Conservation (phyloP, 306 rosid genomes). For the Ziziphus jujuba region DNA sequence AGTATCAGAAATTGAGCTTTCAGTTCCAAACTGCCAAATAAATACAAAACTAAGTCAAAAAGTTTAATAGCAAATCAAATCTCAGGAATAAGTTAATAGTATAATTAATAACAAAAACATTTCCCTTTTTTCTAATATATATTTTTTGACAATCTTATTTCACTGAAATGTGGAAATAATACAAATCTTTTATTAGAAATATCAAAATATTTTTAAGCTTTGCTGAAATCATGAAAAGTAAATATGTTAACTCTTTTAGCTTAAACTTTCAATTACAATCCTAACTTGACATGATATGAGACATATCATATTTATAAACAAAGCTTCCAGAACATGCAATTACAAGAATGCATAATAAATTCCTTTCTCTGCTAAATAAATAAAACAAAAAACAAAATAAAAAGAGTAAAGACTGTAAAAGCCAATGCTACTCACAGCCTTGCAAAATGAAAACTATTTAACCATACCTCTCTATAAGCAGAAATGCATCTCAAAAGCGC, state of each 20-base stretch:
- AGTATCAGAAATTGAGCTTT: conserved; percentile 42
- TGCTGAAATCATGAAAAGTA: no score
- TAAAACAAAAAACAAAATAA: neutral
- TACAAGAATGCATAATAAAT: neutral
- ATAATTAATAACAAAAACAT: neutral
- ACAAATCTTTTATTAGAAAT: no score
- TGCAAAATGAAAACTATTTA: neutral
- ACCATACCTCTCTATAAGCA: conserved; percentile 66
- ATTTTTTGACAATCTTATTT: no score
- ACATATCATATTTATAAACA: no score
- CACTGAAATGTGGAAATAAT: no score
- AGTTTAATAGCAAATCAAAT: neutral
- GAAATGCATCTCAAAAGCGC: conserved; percentile 59
- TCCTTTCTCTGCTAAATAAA: neutral
- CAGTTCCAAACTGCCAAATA: conserved; percentile 53
- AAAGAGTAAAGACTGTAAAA: neutral
- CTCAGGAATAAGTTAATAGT: neutral
- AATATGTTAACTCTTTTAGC: no score
- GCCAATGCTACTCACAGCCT: neutral
- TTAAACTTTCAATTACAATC: no score
- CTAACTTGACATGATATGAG: no score
- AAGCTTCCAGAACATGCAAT: neutral
- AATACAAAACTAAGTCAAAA: neutral
- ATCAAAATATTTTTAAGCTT: no score
- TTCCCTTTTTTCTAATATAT: no score